Conservation (phyloP, 768 basidiomycete genomes). For the Tylopilus cervinicoccineus region DNA sequence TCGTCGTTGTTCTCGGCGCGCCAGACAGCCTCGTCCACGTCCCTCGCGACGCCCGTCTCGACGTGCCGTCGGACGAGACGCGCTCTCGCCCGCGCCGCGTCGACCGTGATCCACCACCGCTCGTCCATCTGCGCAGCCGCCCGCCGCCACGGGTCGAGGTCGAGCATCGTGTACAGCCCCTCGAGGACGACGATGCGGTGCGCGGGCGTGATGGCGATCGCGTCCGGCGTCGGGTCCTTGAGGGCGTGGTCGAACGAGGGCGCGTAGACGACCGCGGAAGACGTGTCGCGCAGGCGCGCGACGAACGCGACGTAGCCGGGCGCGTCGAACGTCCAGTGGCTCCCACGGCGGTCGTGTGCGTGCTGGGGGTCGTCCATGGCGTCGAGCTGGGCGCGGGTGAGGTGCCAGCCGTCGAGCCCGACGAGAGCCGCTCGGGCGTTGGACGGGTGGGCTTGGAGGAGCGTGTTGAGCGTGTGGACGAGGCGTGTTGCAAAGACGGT, state of each 20-base stretch:
- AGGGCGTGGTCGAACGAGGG: slow-evolving; percentile 85
- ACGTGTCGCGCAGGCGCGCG: slow-evolving; percentile 39
- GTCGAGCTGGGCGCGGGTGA: slow-evolving; percentile 75
- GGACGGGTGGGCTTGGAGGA: slow-evolving; percentile 25
- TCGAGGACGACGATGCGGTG: slow-evolving; percentile 86
- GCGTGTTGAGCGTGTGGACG: slow-evolving; percentile 46
- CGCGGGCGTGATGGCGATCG: slow-evolving; percentile 50
- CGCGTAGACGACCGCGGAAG: slow-evolving; percentile 44
- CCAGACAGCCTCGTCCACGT: slow-evolving; percentile 59
- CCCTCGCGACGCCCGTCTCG: slow-evolving; percentile 67
- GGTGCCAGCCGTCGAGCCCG: slow-evolving; percentile 91
- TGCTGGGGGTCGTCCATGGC: slow-evolving; percentile 68
- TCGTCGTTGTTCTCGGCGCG: slow-evolving; percentile 76
- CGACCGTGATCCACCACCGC: slow-evolving; percentile 68
- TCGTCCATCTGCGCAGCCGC: slow-evolving; percentile 70
- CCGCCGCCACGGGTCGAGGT: slow-evolving; percentile 66
- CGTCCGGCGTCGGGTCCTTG: slow-evolving; percentile 75
- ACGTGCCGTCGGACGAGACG: slow-evolving; percentile 73
- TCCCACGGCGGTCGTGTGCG: slow-evolving; percentile 78
- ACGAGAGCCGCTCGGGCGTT: slow-evolving; percentile 54
- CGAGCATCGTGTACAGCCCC: slow-evolving; percentile 82
- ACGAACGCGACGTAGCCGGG: slow-evolving; percentile 69
- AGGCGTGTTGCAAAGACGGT: slow-evolving; percentile 67
- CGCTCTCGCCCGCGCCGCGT: slow-evolving; percentile 48
- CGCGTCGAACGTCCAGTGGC: slow-evolving; percentile 89